Conservation (phyloP, 2,329 filamentous ascomycete species). For the Hypoxylon sp. region DNA sequence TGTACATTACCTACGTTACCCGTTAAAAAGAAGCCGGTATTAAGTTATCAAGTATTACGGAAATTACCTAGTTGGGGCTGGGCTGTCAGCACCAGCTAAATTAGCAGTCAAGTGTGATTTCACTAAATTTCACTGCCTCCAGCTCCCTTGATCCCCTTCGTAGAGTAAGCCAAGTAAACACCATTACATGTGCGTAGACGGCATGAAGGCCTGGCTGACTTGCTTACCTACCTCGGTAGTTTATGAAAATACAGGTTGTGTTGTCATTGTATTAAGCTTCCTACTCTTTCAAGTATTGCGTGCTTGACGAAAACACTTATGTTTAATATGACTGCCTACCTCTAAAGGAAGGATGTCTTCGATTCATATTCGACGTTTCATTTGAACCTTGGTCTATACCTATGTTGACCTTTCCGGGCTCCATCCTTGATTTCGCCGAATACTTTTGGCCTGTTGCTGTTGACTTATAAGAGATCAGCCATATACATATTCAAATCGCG, state of each 20-base stretch:
- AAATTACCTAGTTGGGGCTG: background rate
- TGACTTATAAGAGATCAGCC: background rate
- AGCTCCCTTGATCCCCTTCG: background rate
- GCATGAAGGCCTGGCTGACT: too few species aligned
- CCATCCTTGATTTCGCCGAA: background rate
- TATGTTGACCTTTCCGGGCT: too few species aligned
- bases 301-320: too few species aligned
- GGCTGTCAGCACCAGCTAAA: background rate
- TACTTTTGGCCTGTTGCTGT: background rate
- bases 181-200: too few species aligned
- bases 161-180: background rate
- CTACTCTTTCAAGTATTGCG: too few species aligned
- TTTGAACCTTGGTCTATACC: too few species aligned
- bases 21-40: background rate
- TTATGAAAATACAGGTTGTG: too few species aligned
- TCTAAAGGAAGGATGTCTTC: too few species aligned
- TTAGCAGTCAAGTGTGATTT: background rate
- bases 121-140: background rate
- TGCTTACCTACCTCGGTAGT: too few species aligned
- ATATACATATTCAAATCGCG: background rate
- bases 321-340: too few species aligned
- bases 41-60: slow-evolving; percentile 6
- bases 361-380: too few species aligned
- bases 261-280: too few species aligned
- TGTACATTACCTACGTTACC: background rate